Evolutionary conservation across 306 rosid genomes (phyloP), one percentile per base, ranked within the genome.

Genomic region (Trifolium repens): DNA sequence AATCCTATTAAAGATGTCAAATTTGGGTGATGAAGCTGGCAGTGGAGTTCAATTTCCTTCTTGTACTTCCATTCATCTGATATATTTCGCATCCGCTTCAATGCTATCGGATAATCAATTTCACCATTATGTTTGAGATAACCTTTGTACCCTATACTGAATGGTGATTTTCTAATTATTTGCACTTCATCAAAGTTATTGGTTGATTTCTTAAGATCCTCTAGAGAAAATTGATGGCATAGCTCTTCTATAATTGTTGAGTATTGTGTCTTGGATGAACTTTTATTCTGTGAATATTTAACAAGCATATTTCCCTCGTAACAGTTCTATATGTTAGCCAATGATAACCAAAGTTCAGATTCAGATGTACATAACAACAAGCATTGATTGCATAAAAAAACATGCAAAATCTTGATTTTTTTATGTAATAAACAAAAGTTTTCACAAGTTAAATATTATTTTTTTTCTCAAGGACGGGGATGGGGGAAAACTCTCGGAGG

Each of bases 1-100:
- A 72, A 79, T 53, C 82, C 82, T 40, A 79, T 37, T 8, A 72
- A 46, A 27, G 82, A 40, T 1, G 74, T 53, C 37, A 46, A 27
- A 72, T 79, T 79, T 3, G 73, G 78, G 35, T 72, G 82, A 19
- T 8, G 82, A 40, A 79, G 82, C 27, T 79, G 73, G 73, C 68
- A 79, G 4, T 68, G 39, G 19, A 77, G 69, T 34, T 43, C 69
- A 30, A 58, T 46, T 69, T 69, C 81, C 1, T 58, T 77, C 62
- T 58, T 55, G 32, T 19, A 55, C 32, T 55, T 55, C 61, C 61
- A 55, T 55, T 55, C 32, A 3, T 55, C 14, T 8, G 22, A 55
- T 57, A 30, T 34, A 8, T 9, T 9, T 14, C 15, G 17, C 40
- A 67, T 10, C 27, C 50, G 27, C 43, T 54, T 64, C 17, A 79